Conservation (phyloP, 768 basidiomycete genomes). For the Tubosaeta sp. region DNA sequence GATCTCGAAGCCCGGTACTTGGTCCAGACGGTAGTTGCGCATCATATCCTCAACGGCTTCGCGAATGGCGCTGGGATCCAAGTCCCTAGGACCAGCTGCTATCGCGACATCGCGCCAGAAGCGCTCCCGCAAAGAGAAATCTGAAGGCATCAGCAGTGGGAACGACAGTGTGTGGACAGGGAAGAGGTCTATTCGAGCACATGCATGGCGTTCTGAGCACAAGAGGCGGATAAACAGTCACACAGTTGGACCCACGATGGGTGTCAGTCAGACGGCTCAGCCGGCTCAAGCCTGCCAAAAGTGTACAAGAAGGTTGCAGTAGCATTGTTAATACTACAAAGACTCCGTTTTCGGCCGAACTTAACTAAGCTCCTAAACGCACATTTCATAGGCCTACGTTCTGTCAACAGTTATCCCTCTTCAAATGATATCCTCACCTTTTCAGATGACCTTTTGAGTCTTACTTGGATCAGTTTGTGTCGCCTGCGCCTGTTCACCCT, state of each 20-base stretch:
- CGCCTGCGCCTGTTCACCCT: background rate
- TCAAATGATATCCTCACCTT: background rate
- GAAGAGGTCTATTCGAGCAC: background rate
- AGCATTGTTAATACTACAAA: slow-evolving; percentile 1
- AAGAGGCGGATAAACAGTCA: slow-evolving; percentile 1
- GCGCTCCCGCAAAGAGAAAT: slow-evolving; percentile 15
- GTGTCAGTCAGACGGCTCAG: slow-evolving; percentile 6
- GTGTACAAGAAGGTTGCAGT: slow-evolving; percentile 2
- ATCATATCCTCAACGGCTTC: slow-evolving; percentile 22
- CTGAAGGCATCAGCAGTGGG: slow-evolving; percentile 10
- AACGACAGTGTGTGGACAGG: slow-evolving; percentile 4
- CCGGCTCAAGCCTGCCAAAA: slow-evolving; percentile 18
- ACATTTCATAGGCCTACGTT: too few species aligned
- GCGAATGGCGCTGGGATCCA: slow-evolving; percentile 12
- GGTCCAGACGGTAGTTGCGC: slow-evolving; percentile 18
- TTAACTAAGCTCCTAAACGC: too few species aligned
- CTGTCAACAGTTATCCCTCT: background rate
- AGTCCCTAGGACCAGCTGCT: slow-evolving; percentile 2
- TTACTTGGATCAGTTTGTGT: background rate
- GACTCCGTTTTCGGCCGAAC: too few species aligned
- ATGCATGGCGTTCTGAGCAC: slow-evolving; percentile 1
- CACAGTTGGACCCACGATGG: slow-evolving; percentile 21
- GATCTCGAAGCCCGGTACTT: slow-evolving; percentile 16
- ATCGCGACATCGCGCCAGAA: slow-evolving; percentile 24
- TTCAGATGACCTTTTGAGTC: background rate